Base-by-base conservation (phyloP, 208 protist genomes). In the Trypanosoma melophagium region DNA sequence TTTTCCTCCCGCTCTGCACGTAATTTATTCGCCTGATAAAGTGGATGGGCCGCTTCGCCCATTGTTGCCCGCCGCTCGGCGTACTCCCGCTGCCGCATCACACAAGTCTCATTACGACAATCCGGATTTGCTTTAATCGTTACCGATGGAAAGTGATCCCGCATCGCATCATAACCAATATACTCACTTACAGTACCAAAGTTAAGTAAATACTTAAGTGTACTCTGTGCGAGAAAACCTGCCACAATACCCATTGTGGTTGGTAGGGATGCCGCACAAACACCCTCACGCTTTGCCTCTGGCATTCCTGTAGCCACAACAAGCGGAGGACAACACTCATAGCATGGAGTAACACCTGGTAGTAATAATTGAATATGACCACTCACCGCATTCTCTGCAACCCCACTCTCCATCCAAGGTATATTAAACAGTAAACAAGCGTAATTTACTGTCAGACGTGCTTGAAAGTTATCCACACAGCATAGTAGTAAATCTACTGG, bases 391-490 rank as follows among this genome's bases (percentile, higher is more conserved):
- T 98, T 96, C 77, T 99, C 98, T 8, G 86, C 79, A 2, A 99
- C 98, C 50, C 98, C 98, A 45, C 85, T 95, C 63, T 99, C 97
- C 91, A 99, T 98, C 96, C 97, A 99, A 31, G 67, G 68, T 50
- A 96, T 80, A 24, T 70, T 67, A 64, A 91, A 80, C 60, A 95
- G 89, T 21, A 96, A 85, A 81, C 96, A 98, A 17, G 92, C 94
- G 68, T 87, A 75, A 81, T 99, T 99, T 28, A 99, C 92, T 16
- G 97, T 83, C 45, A 98, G 86, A 35, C 98, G 92, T 16, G 97
- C 98, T 61, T 97, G 92, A 73, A 98, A 98, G 76, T 99, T 99
- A 78, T 99, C 98, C 1, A 99, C 97, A 74, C 97, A 98, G 70
- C 92, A 90, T 24, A 99, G 78, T 10, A 99, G 81, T 21, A 99